Evolutionary conservation across 1,139 yeast species (phyloP), one percentile per base, ranked within the genome.

Genomic region (Zygotorulaspora mrakii): DNA sequence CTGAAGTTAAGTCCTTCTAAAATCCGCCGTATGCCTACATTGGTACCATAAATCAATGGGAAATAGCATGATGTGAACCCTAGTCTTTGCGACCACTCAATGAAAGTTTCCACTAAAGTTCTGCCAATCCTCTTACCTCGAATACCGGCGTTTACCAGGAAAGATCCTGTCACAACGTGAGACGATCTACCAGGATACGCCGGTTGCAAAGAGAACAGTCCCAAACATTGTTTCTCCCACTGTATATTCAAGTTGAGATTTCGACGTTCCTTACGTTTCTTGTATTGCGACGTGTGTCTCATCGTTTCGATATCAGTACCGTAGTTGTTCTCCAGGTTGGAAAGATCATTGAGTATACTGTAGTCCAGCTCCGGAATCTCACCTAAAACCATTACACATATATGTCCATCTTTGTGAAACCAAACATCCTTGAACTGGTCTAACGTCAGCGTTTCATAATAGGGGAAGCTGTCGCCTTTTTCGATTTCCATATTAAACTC

Each of bases 401-500:
- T 84, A 62, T 87, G 84, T 8, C 86, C 76, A 22, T 64, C 65
- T 12, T 42, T 44, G 10, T 84, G 82, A 61, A 91, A 88, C 97
- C 97, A 89, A 57, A 82, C 82, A 46, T 76, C 74, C 50, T 76
- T 80, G 61, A 89, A 91, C 46, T 82, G 80, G 35, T 82, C 85
- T 33, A 82, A 66, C 25, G 79, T 76, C 35, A 89, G 66, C 1
- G 86, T 78, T 49, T 87, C 94, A 52, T 84, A 81, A 57, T 84
- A 83, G 1, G 96, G 89, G 55, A 78, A 79, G 4, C 95, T 83
- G 47, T 85, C 94, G 18, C 97, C 96, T 32, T 87, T 71, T 47
- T 82, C 91, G 25, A 91, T 79, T 60, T 91, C 98, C 79, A 84
- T 82, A 61, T 91, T 91, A 65, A 85, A 83, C 66, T 91, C 97